Percentiles rank a stretch among this genome's conserved stretches.
Conservation (phyloP, 164 flowering plant species). For the Tetrastigma voinierianum region DNA sequence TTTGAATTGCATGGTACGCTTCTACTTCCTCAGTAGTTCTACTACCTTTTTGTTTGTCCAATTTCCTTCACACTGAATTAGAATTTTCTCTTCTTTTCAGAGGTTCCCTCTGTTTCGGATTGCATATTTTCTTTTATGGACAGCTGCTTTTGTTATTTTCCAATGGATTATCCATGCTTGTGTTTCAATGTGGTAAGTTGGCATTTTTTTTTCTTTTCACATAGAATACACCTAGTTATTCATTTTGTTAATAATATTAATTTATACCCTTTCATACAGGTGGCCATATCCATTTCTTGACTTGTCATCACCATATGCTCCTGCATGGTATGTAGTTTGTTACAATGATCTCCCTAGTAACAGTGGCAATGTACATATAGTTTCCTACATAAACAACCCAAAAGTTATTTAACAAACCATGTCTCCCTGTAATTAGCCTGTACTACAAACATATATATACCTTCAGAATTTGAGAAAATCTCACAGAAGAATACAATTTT, state of each 20-base stretch:
- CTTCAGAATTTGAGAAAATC: too few relatives aligned
- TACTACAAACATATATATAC: too few relatives aligned
- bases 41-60: not conserved
- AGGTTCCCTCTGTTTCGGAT: slow-evolving; percentile 58
- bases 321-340: slow-evolving; percentile 37
- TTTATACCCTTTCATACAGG: slow-evolving; percentile 26
- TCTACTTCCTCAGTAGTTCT: not conserved
- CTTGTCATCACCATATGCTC: slow-evolving; percentile 44
- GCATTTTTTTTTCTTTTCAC: not conserved
- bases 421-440: not conserved
- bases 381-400: too few relatives aligned
- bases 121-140: slow-evolving; percentile 55
- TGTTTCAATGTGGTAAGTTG: slow-evolving; percentile 37
- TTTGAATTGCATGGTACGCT: slow-evolving; percentile 52
- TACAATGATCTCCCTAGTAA: too few relatives aligned
- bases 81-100: slow-evolving; percentile 27
- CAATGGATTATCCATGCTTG: slow-evolving; percentile 68
- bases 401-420: not conserved
- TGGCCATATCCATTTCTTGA: slow-evolving; percentile 74
- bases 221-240: not conserved
- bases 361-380: too few relatives aligned
- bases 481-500: too few relatives aligned
- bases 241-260: not conserved
- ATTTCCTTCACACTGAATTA: not conserved
- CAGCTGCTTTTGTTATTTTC: slow-evolving; percentile 39